These are phyloP conservation scores for Drechslerella coelobrocha DNA, from an alignment of 2,329 filamentous ascomycete species.

Conservation along the genomic window DNA sequence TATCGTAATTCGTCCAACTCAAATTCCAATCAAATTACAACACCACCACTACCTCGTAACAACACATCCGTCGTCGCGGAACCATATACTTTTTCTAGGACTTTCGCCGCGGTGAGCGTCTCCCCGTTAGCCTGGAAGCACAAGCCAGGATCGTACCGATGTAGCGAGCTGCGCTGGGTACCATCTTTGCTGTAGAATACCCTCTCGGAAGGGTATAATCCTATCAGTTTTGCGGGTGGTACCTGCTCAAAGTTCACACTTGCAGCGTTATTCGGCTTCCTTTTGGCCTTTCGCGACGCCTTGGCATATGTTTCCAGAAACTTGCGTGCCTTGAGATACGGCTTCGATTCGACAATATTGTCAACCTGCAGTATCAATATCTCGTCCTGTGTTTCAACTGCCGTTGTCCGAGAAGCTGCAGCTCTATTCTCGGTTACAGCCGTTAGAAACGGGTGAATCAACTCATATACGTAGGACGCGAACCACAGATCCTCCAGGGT, in stretches of 20 bases:
- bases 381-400: neutral
- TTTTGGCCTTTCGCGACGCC: neutral
- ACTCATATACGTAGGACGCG: constrained; percentile 34
- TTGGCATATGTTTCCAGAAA: constrained; percentile 36
- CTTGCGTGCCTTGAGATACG: constrained; percentile 39
- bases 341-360: constrained; percentile 47
- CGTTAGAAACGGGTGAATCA: constrained; percentile 23
- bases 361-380: constrained; percentile 39
- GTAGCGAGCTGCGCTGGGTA: constrained; percentile 22
- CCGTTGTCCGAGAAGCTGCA: neutral
- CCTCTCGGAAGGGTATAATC: constrained; percentile 42
- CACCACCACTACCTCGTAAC: neutral
- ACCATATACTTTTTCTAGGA: neutral
- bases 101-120: neutral
- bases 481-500: constrained; percentile 36
- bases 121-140: neutral
- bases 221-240: constrained; percentile 23
- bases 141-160: constrained; percentile 36
- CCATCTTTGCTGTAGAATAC: constrained; percentile 42
- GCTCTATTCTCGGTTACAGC: neutral
- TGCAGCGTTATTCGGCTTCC: neutral
- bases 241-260: neutral
- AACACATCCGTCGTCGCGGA: neutral
- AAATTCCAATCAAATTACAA: no score
- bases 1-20: no score